A percentile compares a stretch with the other conserved stretches of the same genome.
Conservation (phyloP, 2,329 filamentous ascomycete species). For the Fusarium sp. region DNA sequence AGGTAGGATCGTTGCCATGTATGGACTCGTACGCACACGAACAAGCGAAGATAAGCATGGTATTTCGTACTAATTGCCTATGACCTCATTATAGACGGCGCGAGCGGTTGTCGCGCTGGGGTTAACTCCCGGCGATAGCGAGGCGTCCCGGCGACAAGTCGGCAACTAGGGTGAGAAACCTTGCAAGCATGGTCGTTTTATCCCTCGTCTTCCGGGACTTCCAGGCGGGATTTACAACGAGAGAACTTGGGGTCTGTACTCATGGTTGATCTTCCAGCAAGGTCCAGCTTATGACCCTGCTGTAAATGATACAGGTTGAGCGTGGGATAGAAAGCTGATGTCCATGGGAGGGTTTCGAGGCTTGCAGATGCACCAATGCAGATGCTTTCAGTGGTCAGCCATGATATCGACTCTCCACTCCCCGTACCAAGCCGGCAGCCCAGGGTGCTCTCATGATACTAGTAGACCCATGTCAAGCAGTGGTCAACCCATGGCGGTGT, state of each 20-base stretch:
- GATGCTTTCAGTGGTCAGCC: conserved; percentile 36
- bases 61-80: conserved; percentile 16
- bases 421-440: conserved; percentile 5
- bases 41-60: conserved; percentile 8
- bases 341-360: conserved; percentile 4
- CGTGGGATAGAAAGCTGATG: conserved; percentile 3
- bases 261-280: not conserved
- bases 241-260: conserved; percentile 2
- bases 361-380: conserved; percentile 31
- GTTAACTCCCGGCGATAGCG: conserved; percentile 17
- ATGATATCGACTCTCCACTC: conserved; percentile 26
- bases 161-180: conserved; percentile 36
- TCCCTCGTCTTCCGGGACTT: conserved; percentile 32
- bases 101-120: conserved; percentile 35
- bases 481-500: not conserved
- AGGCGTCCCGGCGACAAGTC: conserved; percentile 38
- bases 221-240: conserved; percentile 12
- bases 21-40: not conserved
- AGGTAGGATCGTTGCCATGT: not conserved
- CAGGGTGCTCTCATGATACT: conserved; percentile 24
- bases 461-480: conserved; percentile 22
- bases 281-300: conserved; percentile 1
- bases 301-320: not conserved
- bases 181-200: conserved; percentile 29
- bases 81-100: conserved; percentile 44